Percentiles rank a stretch among this genome's conserved stretches.
These are phyloP conservation scores for Lasiosphaeria ovina DNA, from an alignment of 495 filamentous ascomycete species.

Conservation along the genomic window DNA sequence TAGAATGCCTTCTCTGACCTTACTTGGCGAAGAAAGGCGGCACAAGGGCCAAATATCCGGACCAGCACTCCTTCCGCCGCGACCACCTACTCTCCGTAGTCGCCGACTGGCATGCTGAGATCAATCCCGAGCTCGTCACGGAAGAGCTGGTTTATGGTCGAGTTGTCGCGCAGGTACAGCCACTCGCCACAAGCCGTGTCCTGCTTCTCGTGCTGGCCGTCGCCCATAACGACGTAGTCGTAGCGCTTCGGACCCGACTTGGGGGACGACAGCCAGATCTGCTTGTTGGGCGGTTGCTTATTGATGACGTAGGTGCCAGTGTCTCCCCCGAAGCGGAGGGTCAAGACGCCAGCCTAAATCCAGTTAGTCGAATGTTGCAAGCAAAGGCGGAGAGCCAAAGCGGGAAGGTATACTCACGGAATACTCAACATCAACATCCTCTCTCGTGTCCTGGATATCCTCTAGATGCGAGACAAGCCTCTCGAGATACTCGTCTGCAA, in stretches of 20 bases:
- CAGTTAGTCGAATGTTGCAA: not conserved
- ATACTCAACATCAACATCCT: slow-evolving; percentile 66
- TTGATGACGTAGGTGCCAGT: slow-evolving; percentile 87
- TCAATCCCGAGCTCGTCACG: slow-evolving; percentile 64
- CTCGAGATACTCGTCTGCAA: slow-evolving; percentile 54
- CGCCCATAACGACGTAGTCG: slow-evolving; percentile 74
- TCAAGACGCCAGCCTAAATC: slow-evolving; percentile 76
- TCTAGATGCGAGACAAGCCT: slow-evolving; percentile 64
- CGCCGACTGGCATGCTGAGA: slow-evolving; percentile 24
- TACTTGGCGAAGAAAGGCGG: too few species aligned
- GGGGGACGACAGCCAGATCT: slow-evolving; percentile 95
- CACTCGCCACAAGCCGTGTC: slow-evolving; percentile 67
- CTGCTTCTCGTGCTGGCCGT: slow-evolving; percentile 72
- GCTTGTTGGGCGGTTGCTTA: slow-evolving; percentile 96
- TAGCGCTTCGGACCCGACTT: slow-evolving; percentile 89
- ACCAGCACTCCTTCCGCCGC: too few species aligned
- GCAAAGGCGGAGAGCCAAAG: slow-evolving; percentile 21
- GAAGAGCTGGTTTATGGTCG: slow-evolving; percentile 68
- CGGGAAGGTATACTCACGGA: slow-evolving; percentile 37
- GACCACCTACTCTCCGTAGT: slow-evolving; percentile 14
- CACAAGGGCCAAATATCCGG: too few species aligned
- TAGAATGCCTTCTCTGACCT: too few species aligned
- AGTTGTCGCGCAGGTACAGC: slow-evolving; percentile 82
- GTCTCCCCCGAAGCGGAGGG: slow-evolving; percentile 56
- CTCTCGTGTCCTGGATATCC: slow-evolving; percentile 57